Evolutionary conservation across 2,329 filamentous ascomycete species (phyloP).

Genomic region (Ascochyta koolunga): DNA sequence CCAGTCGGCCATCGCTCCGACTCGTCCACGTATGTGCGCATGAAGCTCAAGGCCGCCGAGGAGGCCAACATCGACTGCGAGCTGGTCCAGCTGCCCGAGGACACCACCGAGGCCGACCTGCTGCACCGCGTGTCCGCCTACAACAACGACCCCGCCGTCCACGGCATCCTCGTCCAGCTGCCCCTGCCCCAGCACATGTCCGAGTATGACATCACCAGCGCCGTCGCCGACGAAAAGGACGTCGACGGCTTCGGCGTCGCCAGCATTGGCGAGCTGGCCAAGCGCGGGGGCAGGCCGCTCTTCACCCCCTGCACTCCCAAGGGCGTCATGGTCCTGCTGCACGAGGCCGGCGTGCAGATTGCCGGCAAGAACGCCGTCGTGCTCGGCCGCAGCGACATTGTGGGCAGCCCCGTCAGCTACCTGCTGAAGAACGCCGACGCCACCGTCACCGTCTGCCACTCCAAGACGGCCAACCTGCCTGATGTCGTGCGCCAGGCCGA

Average conservation of each 20-base stretch:
- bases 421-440: constrained; percentile 94
- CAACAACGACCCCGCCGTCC: constrained; percentile 85
- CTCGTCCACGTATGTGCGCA: constrained; percentile 97
- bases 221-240: constrained; percentile 92
- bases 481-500: constrained; percentile 82
- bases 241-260: constrained; percentile 93
- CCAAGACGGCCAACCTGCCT: constrained; percentile 76
- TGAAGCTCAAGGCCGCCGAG: constrained; percentile 97
- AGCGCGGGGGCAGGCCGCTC: constrained; percentile 85
- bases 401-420: constrained; percentile 95
- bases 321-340: constrained; percentile 90
- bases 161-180: constrained; percentile 93
- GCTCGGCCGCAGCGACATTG: constrained; percentile 93
- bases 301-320: constrained; percentile 97
- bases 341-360: constrained; percentile 81
- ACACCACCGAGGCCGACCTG: constrained; percentile 82
- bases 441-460: constrained; percentile 96
- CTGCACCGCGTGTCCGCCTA: constrained; percentile 79
- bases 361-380: constrained; percentile 94
- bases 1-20: constrained; percentile 90
- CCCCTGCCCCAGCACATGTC: constrained; percentile 88
- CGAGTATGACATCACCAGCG: constrained; percentile 87
- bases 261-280: constrained; percentile 97
- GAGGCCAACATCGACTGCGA: constrained; percentile 94
- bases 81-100: constrained; percentile 80